Conservation (phyloP, 768 basidiomycete genomes). For the Cystofilobasidium capitatum region DNA sequence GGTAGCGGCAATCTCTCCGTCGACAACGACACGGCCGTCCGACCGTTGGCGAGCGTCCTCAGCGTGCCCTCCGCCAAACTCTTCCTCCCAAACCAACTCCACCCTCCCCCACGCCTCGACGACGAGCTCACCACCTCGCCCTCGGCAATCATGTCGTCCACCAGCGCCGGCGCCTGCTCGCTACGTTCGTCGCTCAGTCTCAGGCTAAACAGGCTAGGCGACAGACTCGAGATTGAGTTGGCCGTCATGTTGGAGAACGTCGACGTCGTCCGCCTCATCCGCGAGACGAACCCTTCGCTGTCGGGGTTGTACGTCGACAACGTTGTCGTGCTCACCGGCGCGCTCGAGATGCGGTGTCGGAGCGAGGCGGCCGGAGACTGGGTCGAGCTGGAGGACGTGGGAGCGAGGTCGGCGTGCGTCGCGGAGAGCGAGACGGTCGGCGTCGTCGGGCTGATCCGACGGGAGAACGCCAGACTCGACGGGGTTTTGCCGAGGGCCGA, state of each 20-base stretch:
- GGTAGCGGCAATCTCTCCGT: neutral
- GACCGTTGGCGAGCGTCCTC: slow-evolving; percentile 11
- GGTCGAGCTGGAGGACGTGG: neutral
- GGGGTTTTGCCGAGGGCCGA: neutral
- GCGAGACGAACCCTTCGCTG: neutral
- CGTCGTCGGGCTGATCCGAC: neutral
- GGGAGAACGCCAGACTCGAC: neutral
- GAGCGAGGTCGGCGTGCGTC: neutral
- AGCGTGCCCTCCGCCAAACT: slow-evolving; percentile 16
- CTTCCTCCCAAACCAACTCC: slow-evolving; percentile 18
- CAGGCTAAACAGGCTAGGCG: slow-evolving; percentile 16
- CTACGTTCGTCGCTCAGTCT: slow-evolving; percentile 2
- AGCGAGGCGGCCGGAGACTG: neutral
- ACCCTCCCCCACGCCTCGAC: neutral
- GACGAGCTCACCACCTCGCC: neutral
- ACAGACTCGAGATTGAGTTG: slow-evolving; percentile 3
- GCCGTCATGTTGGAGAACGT: slow-evolving; percentile 12
- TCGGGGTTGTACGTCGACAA: neutral
- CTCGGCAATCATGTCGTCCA: slow-evolving; percentile 1
- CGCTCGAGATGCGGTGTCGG: neutral
- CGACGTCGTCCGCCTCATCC: slow-evolving; percentile 11
- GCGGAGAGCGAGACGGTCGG: neutral
- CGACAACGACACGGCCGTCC: neutral
- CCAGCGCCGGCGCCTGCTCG: slow-evolving; percentile 9
- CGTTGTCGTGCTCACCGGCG: neutral